Conservation (phyloP, 768 basidiomycete species). For the Cystofilobasidium capitatum region DNA sequence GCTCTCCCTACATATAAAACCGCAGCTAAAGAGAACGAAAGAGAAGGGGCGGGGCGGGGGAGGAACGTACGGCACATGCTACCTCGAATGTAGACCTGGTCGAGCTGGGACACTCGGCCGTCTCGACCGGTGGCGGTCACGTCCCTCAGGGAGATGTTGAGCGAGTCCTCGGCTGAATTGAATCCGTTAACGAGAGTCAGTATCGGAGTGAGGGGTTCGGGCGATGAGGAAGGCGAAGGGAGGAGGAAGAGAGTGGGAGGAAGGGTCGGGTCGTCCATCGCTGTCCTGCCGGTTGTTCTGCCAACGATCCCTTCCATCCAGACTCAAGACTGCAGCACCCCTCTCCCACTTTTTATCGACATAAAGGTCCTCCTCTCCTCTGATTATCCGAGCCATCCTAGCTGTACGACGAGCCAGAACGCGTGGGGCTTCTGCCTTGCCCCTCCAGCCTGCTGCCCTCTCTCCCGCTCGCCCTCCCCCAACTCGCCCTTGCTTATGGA, state of each 20-base stretch:
- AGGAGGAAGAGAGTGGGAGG: neutral
- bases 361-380: no score
- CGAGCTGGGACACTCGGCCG: slow-evolving; percentile 94
- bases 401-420: neutral
- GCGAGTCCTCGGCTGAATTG: slow-evolving; percentile 84
- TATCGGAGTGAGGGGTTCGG: slow-evolving; percentile 2
- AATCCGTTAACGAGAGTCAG: no score
- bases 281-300: no score
- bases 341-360: no score
- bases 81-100: slow-evolving; percentile 97
- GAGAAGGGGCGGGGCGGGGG: no score
- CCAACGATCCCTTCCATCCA: no score
- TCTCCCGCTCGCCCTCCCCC: neutral
- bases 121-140: slow-evolving; percentile 97
- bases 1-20: neutral
- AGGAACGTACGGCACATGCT: slow-evolving; percentile 59
- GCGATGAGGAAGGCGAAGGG: neutral
- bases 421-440: no score
- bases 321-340: no score
- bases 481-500: neutral
- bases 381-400: neutral
- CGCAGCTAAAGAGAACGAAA: neutral
- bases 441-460: no score
- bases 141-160: slow-evolving; percentile 90
- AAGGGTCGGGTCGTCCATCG: no score